Evolutionary conservation across 495 filamentous ascomycete genomes (phyloP), one percentile per base, ranked within the genome.

Genomic region (Penicillium macrosclerotiorum): DNA sequence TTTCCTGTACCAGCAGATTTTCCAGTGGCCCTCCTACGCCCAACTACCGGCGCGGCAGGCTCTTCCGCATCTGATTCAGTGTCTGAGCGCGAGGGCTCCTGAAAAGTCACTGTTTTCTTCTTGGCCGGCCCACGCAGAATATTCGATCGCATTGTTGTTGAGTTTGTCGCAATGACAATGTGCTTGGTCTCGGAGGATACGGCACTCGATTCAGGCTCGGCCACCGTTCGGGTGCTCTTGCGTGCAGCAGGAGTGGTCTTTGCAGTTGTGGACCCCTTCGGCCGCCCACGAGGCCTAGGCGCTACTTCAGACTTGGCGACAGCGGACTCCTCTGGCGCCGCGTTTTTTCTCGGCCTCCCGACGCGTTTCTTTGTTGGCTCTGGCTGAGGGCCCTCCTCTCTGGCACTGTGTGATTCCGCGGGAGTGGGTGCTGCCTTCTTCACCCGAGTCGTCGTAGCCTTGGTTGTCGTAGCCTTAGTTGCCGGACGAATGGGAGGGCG

Each of bases 71-170:
- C 54, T 8, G 73, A 68, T 8, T 73, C 76, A 14, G 66, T 58
- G 25, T 69, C 67, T 2, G 64, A 66, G 5, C 63, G 67, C 3
- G 59, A 49, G 5, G 64, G 34, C 35, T 77, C 73, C 47, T 72
- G 64, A 47, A 81, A 81, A 4, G 74, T 78, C 22, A 81, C 77
- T 16, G 61, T 77, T 53, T 80, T 80, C 61, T 72, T 76, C 33
- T 73, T 71, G 1, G 69, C 71, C 9, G 67, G 65, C 3, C 67
- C 68, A 9, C 62, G 64, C 27, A 69, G 43, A n/a, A 71, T 34
- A 40, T 70, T 71, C 19, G 69, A 68, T 6, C 63, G 60, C 49
- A 65, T 57, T 0, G 43, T 38, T 9, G 57, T 56, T 5, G 70
- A 69, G 20, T 62, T 62, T 0, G 63, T 69, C 11, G 60, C 43